Conservation (phyloP, 1,284 basidiomycete species). For the Cryptococcus maquisensis region DNA sequence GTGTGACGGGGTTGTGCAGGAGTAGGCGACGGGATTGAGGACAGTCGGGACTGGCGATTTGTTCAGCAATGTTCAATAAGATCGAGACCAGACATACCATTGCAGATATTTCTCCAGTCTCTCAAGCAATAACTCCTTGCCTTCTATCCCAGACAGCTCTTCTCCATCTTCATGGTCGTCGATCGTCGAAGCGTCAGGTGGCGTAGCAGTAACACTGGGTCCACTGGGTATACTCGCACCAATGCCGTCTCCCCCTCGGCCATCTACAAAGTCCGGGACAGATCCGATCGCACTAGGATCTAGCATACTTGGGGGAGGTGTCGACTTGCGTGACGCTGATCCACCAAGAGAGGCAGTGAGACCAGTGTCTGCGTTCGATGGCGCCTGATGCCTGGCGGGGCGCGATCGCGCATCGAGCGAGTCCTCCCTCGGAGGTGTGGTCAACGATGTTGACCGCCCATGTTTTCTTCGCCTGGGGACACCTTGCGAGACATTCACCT, state of each 20-base stretch:
- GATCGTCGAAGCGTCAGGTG: not conserved
- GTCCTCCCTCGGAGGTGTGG: not conserved
- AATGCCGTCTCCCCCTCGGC: constrained; percentile 29
- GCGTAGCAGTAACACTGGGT: too few relatives aligned
- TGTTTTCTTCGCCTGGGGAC: too few relatives aligned
- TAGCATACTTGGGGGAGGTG: not conserved
- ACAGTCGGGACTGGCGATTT: too few relatives aligned
- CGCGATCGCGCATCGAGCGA: constrained; percentile 4
- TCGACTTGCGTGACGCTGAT: not conserved
- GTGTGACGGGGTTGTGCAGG: constrained; percentile 54
- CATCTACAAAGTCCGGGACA: constrained; percentile 26
- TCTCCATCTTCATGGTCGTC: not conserved
- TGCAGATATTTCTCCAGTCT: too few relatives aligned
- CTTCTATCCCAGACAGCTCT: not conserved
- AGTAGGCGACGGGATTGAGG: not conserved
- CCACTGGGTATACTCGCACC: constrained; percentile 20
- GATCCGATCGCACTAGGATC: not conserved
- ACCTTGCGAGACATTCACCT: too few relatives aligned
- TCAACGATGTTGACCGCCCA: too few relatives aligned
- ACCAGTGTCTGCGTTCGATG: not conserved
- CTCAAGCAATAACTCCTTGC: not conserved
- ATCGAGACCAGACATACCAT: too few relatives aligned
- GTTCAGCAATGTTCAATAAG: too few relatives aligned
- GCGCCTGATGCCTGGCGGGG: not conserved
- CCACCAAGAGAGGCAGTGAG: not conserved